phyloP scores from a whole-genome alignment of 2,329 filamentous ascomycete species.

The Penicillium sp. region DNA sequence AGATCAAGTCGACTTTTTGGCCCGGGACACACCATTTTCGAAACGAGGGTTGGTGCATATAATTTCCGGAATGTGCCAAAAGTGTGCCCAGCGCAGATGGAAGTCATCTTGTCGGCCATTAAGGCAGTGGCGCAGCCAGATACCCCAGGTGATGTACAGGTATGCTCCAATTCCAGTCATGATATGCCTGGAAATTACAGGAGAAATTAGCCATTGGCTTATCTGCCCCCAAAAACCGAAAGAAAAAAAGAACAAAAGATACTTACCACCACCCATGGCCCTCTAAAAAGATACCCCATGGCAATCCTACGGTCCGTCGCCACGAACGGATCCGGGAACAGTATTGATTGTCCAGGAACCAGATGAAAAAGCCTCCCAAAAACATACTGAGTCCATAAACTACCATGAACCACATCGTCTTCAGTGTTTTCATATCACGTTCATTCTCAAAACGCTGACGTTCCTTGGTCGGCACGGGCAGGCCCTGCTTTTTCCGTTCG shows the following conservation, averaged over 20 bases:
- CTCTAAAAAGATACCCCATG: slow-evolving; percentile 72
- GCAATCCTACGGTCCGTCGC: slow-evolving; percentile 64
- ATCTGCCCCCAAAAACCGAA: too few relatives aligned
- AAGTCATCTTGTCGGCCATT: slow-evolving; percentile 68
- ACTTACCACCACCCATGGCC: slow-evolving; percentile 66
- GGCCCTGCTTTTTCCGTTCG: slow-evolving; percentile 30
- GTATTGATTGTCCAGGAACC: slow-evolving; percentile 73
- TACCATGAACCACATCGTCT: slow-evolving; percentile 72
- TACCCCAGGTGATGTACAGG: slow-evolving; percentile 76
- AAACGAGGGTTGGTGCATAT: slow-evolving; percentile 27
- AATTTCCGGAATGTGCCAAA: slow-evolving; percentile 54
- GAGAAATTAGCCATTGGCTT: slow-evolving; percentile 1
- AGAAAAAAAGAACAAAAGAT: background rate
- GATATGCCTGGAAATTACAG: slow-evolving; percentile 55
- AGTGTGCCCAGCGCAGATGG: slow-evolving; percentile 61
- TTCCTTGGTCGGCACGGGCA: slow-evolving; percentile 39
- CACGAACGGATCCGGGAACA: slow-evolving; percentile 60
- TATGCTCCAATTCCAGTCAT: slow-evolving; percentile 80
- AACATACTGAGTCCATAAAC: slow-evolving; percentile 63
- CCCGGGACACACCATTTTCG: slow-evolving; percentile 18
- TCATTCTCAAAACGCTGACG: slow-evolving; percentile 46
- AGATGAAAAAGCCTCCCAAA: slow-evolving; percentile 67
- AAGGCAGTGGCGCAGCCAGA: slow-evolving; percentile 72
- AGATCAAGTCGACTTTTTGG: slow-evolving; percentile 27
- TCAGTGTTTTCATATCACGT: slow-evolving; percentile 53